These are phyloP conservation scores for Lasiosphaeria miniovina DNA, from an alignment of 495 filamentous ascomycete species.

Conservation along the genomic window DNA sequence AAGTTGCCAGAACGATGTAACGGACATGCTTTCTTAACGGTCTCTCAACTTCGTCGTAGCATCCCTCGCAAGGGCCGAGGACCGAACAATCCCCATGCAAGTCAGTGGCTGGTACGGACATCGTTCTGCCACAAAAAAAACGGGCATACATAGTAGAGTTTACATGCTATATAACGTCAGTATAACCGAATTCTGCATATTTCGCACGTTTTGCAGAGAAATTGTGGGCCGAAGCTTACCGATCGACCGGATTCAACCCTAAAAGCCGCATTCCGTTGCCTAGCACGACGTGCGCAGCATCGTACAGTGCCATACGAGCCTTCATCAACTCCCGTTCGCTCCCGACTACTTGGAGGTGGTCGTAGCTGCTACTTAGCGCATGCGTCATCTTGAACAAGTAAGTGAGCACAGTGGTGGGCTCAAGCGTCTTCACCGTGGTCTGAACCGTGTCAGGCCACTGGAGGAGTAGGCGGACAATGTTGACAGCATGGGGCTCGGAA, in stretches of 20 bases:
- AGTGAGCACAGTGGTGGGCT: slow-evolving; percentile 66
- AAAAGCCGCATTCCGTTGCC: slow-evolving; percentile 82
- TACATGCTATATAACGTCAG: slow-evolving; percentile 24
- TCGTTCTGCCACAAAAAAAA: background rate
- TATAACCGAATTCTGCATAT: background rate
- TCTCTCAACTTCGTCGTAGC: no score
- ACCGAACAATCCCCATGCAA: background rate
- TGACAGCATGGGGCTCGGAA: slow-evolving; percentile 56
- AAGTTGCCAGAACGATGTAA: no score
- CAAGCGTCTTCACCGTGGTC: slow-evolving; percentile 61
- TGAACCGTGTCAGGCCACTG: slow-evolving; percentile 64
- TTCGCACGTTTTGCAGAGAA: background rate
- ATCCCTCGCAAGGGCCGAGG: no score
- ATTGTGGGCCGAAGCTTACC: slow-evolving; percentile 31
- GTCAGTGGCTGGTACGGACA: background rate
- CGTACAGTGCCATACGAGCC: slow-evolving; percentile 80
- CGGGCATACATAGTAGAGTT: slow-evolving; percentile 1
- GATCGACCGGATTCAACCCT: slow-evolving; percentile 72
- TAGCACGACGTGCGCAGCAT: slow-evolving; percentile 71
- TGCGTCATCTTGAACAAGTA: slow-evolving; percentile 92
- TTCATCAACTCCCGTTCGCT: slow-evolving; percentile 67
- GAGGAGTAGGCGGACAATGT: slow-evolving; percentile 58
- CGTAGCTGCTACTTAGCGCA: slow-evolving; percentile 77
- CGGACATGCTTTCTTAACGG: no score
- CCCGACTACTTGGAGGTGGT: slow-evolving; percentile 74